Evolutionary conservation across 2,329 filamentous ascomycete genomes (phyloP), one percentile per base, ranked within the genome.

Genomic region (Mycogone perniciosa): DNA sequence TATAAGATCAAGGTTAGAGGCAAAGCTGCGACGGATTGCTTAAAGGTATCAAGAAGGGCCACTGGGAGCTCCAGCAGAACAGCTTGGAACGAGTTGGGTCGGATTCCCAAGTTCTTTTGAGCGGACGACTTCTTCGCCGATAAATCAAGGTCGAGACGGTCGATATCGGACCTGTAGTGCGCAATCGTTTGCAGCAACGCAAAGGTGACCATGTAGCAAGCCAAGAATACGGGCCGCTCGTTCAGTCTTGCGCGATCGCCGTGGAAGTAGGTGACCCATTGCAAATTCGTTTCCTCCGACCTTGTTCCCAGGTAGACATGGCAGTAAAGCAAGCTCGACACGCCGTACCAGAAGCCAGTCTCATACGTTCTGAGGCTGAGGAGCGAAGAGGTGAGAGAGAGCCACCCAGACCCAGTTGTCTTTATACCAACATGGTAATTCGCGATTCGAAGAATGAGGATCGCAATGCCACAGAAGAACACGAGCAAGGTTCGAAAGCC

Each of bases 361-460:
- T 89, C 80, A 51, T 84, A 64, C 5, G 86, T 82, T 53, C 82
- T 76, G 34, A 81, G 68, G 20, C 76, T 80, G 27, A 83, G 68
- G 7, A 82, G 71, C 57, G 79, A 76, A 54, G 75, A 75, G 50
- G 69, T 70, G 50, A 92, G 77, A 6, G 82, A 86, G 53, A 85
- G 75, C 59, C 85, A 76, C 43, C 81, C 77, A 4, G 86, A 89
- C 51, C 76, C 74, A 37, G 87, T 85, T 13, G 87, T 91, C 63
- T 87, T 80, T 53, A 80, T 67, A 59, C 86, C 87, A 56, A 87
- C 77, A 64, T 92, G 89, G 68, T 90, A 84, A 66, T 91, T 86
- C 41, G 86, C 84, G 62, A 96, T 89, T 62, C 91, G 88, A 46
- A 96, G 80, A 59, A 96, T 79, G 70, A 95, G 88, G 58, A 96